phyloP scores from a whole-genome alignment of 768 basidiomycete species.

The Mycena indigotica region DNA sequence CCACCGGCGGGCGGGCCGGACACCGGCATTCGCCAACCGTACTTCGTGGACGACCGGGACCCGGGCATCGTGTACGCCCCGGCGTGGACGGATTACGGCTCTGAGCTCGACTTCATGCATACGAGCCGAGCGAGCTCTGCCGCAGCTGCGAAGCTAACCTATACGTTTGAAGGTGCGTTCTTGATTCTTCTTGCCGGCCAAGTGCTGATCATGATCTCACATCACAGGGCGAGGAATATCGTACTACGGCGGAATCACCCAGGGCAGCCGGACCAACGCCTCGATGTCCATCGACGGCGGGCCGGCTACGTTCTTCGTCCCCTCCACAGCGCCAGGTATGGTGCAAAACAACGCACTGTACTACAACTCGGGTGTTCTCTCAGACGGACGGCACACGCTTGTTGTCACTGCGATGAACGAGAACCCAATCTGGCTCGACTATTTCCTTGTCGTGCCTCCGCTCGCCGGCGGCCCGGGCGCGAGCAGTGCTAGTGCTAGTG shows the following conservation, averaged over 20 bases:
- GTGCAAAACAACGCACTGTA: constrained; percentile 5
- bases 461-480: no score
- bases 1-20: constrained; percentile 3
- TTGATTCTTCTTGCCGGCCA: background rate
- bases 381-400: constrained; percentile 9
- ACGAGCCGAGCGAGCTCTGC: constrained; percentile 4
- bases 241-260: constrained; percentile 5
- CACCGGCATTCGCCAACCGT: no score
- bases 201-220: background rate
- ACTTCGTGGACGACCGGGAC: constrained; percentile 16
- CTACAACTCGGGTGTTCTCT: constrained; percentile 6
- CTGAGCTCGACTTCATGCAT: constrained; percentile 11
- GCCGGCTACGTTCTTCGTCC: constrained; percentile 1
- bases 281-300: constrained; percentile 11
- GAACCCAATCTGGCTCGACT: constrained; percentile 8
- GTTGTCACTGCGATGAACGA: constrained; percentile 7
- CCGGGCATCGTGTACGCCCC: constrained; percentile 6
- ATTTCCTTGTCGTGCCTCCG: constrained; percentile 7
- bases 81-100: background rate
- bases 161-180: constrained; percentile 9
- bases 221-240: constrained; percentile 6
- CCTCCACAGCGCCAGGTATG: background rate
- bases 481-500: no score
- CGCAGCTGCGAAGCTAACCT: constrained; percentile 1
- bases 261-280: constrained; percentile 2